Percentiles rank a stretch among this genome's conserved stretches.
Conservation (phyloP, 495 filamentous ascomycete genomes). For the Aspergillus affinis region DNA sequence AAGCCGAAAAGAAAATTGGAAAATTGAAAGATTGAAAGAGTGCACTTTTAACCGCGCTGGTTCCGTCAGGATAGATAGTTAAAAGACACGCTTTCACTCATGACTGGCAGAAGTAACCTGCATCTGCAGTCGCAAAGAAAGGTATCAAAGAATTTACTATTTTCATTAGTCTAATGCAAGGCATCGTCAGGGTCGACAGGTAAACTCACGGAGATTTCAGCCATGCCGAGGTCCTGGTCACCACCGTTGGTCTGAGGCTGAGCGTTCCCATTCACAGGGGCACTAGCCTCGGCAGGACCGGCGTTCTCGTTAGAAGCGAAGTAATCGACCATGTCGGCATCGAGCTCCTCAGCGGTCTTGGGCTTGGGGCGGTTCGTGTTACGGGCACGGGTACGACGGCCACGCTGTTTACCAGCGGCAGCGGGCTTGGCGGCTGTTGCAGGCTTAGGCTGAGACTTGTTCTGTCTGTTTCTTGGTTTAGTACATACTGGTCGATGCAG, state of each 20-base stretch:
- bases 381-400: slow-evolving; percentile 49
- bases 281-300: slow-evolving; percentile 38
- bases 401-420: slow-evolving; percentile 42
- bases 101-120: slow-evolving; percentile 8
- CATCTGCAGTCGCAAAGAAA: slow-evolving; percentile 6
- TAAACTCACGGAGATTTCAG: slow-evolving; percentile 49
- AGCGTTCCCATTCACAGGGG: slow-evolving; percentile 42
- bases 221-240: slow-evolving; percentile 51
- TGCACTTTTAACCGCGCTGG: neutral
- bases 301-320: slow-evolving; percentile 52
- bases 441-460: slow-evolving; percentile 81
- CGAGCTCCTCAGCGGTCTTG: slow-evolving; percentile 88
- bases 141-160: slow-evolving; percentile 27
- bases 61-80: neutral
- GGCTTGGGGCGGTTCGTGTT: slow-evolving; percentile 67
- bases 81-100: neutral
- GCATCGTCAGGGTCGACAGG: neutral
- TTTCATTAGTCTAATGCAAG: neutral
- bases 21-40: neutral
- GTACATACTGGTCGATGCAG: slow-evolving; percentile 1
- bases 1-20: slow-evolving; percentile 9
- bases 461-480: slow-evolving; percentile 42
- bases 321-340: slow-evolving; percentile 93
- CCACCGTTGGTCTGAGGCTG: slow-evolving; percentile 33
- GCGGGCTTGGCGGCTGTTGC: slow-evolving; percentile 67